phyloP scores from a whole-genome alignment of 148 eudicot species.

The Beta vulgaris region DNA sequence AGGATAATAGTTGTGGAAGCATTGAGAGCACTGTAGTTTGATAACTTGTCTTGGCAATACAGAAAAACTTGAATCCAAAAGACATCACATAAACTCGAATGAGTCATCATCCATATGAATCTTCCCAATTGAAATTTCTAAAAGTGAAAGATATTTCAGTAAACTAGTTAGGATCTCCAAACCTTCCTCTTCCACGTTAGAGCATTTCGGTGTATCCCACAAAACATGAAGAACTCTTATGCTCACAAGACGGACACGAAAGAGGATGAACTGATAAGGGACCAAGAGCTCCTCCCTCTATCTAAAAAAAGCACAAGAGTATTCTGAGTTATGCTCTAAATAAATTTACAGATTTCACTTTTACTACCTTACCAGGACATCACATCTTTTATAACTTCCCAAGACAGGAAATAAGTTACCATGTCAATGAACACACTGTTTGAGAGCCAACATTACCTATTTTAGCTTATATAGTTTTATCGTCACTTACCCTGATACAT shows the following conservation, averaged over 20 bases:
- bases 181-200: neutral
- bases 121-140: neutral
- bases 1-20: too few species aligned
- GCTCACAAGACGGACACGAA: neutral
- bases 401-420: neutral
- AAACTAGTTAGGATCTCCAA: neutral
- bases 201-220: neutral
- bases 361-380: too few species aligned
- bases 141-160: too few species aligned
- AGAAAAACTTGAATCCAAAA: too few species aligned
- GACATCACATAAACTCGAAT: too few species aligned
- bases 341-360: too few species aligned
- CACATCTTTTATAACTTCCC: neutral
- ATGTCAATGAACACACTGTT: neutral
- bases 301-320: too few species aligned
- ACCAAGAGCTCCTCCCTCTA: neutral
- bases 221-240: neutral
- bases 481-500: neutral
- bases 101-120: neutral
- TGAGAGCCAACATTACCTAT: neutral
- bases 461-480: too few species aligned
- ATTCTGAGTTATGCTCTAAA: too few species aligned
- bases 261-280: neutral
- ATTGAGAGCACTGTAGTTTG: too few species aligned
- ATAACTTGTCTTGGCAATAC: too few species aligned